These are phyloP conservation scores for Pythium myriotylum DNA, from an alignment of 352 stramenopile genomes.

Conservation along the genomic window DNA sequence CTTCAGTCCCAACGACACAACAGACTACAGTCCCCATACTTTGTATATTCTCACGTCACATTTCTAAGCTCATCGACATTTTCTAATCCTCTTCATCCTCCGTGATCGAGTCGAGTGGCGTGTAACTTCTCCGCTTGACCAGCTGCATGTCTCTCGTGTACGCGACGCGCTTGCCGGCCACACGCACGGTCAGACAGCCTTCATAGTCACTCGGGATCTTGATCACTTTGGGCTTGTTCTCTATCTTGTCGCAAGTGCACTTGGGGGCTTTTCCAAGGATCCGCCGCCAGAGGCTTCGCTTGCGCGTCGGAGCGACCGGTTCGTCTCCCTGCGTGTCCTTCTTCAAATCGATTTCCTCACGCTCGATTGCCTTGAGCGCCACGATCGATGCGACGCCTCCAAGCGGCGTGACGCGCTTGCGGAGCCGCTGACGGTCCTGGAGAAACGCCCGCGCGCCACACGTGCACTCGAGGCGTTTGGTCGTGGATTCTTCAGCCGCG, in stretches of 20 bases:
- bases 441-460: slow-evolving; percentile 39
- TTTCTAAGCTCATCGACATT: too few species aligned
- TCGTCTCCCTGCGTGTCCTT: neutral
- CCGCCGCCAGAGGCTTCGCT: slow-evolving; percentile 59
- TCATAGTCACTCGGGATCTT: slow-evolving; percentile 50
- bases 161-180: slow-evolving; percentile 51
- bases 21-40: too few species aligned
- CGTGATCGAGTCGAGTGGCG: slow-evolving; percentile 45
- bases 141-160: slow-evolving; percentile 61
- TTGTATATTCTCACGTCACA: too few species aligned
- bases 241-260: slow-evolving; percentile 40
- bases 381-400: slow-evolving; percentile 2
- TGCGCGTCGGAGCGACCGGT: slow-evolving; percentile 8
- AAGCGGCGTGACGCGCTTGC: neutral
- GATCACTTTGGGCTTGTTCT: slow-evolving; percentile 30
- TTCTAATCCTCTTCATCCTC: slow-evolving; percentile 29
- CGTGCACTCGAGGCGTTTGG: slow-evolving; percentile 18
- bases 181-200: slow-evolving; percentile 41
- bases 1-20: too few species aligned
- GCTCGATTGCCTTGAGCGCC: slow-evolving; percentile 6
- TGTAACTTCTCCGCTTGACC: slow-evolving; percentile 42
- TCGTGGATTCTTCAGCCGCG: neutral
- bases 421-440: neutral
- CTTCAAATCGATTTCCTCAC: neutral
- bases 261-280: slow-evolving; percentile 54